Percentiles rank a stretch among this genome's conserved stretches.
Evolutionary conservation across 257 asterid species (phyloP).

Genomic region (Solanum megistacrolobum): DNA sequence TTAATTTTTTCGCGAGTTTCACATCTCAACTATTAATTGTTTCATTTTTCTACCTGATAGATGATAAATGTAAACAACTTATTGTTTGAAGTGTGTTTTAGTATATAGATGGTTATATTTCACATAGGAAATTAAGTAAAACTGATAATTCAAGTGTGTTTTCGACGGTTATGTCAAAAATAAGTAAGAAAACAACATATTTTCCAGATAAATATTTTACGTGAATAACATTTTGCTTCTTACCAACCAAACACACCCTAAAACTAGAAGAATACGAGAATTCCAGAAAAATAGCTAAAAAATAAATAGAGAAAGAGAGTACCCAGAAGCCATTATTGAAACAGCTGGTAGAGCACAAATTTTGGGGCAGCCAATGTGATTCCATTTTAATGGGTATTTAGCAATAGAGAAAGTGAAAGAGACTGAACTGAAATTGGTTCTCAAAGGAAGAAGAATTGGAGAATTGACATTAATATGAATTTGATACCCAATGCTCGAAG

Average conservation of each 20-base stretch:
- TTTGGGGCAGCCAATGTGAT: background rate
- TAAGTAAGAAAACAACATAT: background rate
- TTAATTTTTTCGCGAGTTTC: background rate
- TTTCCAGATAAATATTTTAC: background rate
- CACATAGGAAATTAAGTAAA: background rate
- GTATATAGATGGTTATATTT: background rate
- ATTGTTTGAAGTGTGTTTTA: background rate
- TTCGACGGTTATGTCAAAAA: background rate
- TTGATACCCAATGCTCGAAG: background rate
- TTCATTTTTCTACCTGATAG: background rate
- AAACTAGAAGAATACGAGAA: background rate
- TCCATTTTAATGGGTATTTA: background rate
- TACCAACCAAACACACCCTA: background rate
- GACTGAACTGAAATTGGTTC: background rate
- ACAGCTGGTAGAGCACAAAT: background rate
- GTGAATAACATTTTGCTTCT: background rate
- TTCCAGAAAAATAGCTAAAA: background rate
- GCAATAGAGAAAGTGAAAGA: background rate
- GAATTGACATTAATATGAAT: background rate
- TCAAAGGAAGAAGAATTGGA: background rate
- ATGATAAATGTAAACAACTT: background rate
- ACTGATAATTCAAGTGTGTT: background rate
- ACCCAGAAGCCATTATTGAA: background rate
- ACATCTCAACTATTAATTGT: background rate
- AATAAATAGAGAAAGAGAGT: background rate